These are phyloP conservation scores for Tephrocybe sp. DNA, from an alignment of 768 basidiomycete species.

Conservation along the genomic window DNA sequence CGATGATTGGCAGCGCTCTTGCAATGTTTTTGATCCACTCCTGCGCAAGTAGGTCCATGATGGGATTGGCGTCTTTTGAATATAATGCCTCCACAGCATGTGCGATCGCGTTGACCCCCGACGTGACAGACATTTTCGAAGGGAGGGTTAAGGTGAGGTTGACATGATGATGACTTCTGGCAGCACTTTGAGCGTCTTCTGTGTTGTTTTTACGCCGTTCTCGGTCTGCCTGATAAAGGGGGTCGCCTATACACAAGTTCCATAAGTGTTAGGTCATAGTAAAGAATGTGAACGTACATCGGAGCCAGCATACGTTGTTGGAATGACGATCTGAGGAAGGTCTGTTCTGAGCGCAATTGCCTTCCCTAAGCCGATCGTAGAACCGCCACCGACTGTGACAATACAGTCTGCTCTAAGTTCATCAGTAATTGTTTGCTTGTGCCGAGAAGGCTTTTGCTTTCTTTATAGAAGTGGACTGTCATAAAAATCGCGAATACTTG, in stretches of 20 bases:
- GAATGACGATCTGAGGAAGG: conserved; percentile 36
- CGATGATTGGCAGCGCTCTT: conserved; percentile 27
- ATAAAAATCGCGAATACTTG: too few relatives aligned
- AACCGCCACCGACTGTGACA: conserved; percentile 36
- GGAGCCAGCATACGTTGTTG: conserved; percentile 37
- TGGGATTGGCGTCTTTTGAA: conserved; percentile 33
- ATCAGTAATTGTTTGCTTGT: conserved; percentile 11
- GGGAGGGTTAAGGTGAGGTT: conserved; percentile 35
- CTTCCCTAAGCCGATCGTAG: conserved; percentile 36
- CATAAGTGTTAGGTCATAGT: not conserved
- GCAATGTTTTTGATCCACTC: conserved; percentile 33
- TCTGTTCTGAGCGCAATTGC: conserved; percentile 36
- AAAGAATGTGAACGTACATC: conserved; percentile 21
- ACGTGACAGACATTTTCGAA: conserved; percentile 30
- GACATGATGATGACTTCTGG: conserved; percentile 37
- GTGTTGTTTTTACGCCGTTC: conserved; percentile 36
- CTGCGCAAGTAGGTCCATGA: conserved; percentile 31
- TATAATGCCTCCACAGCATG: conserved; percentile 41
- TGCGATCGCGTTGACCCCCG: conserved; percentile 39
- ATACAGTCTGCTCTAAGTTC: conserved; percentile 30
- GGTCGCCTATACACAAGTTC: conserved; percentile 21
- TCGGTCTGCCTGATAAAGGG: conserved; percentile 38
- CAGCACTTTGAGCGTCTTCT: conserved; percentile 32
- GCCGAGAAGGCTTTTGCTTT: too few relatives aligned
- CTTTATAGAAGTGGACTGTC: not conserved